Evolutionary conservation across 805 yeast species (phyloP), one percentile per base, ranked within the genome.

Genomic region (Isabelozyma pseudorhagii): DNA sequence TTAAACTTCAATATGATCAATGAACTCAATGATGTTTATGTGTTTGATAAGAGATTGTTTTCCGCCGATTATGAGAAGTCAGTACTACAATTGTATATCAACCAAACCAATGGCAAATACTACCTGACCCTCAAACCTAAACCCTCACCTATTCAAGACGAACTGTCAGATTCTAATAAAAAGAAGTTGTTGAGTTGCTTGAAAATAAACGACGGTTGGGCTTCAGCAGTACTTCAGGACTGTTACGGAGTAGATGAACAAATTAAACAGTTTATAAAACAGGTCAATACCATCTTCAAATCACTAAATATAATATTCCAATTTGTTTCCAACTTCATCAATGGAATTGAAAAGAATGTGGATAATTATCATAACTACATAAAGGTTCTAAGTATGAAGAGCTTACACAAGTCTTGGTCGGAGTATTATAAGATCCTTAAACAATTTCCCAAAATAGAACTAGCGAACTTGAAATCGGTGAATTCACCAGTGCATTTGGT

Each of bases 1-100:
- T 69, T 87, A 53, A 82, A 79, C 61, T 78, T 71, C 61, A 74
- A 72, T 58, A 75, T 73, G 74, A 71, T 74, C 42, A 70, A 79
- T 54, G 84, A 81, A 50, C 62, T 78, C 29, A 71, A 69, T 46
- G 87, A 83, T 50, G 69, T 85, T 3, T 85, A 78, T 61, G 82
- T 81, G 1, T 86, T 76, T 64, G 90, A 87, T 62, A 80, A 85
- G 61, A 74, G 82, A 43, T 65, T 81, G 43, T 85, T 86, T 54
- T 67, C 76, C 4, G 53, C 57, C 10, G 64, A 62, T 45, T 29
- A 36, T 29, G 49, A 47, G 15, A 41, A 31, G 5, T 8, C 38
- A 4, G 18, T 56, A 8, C 39, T 53, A 3, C 49, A 45, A 13
- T 29, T 42, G 8, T 59, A 60, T 40, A 38, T 48, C 21, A 44